A percentile compares a stretch with the other conserved stretches of the same genome.
phyloP scores from a whole-genome alignment of 345 rosid genomes.

The Euphorbia tirucalli region DNA sequence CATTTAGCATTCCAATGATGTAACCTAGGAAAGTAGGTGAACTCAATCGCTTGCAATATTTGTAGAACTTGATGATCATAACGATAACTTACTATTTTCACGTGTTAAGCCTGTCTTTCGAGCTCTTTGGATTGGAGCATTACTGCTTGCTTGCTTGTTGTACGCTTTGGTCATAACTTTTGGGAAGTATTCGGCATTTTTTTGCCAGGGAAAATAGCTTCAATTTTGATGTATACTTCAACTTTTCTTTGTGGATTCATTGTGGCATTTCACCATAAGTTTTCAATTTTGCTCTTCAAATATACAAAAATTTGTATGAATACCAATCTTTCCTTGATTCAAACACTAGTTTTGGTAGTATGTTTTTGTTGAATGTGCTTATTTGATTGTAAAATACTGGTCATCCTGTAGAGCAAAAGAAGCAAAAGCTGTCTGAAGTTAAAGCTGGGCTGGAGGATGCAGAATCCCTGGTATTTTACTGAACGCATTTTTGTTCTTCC shows the following conservation, averaged over 20 bases:
- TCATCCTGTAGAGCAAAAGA: slow-evolving; percentile 29
- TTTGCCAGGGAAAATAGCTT: background rate
- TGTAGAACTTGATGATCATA: background rate
- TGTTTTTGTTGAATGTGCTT: background rate
- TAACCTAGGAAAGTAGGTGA: background rate
- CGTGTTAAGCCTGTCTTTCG: background rate
- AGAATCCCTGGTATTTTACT: slow-evolving; percentile 24
- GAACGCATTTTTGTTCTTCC: background rate
- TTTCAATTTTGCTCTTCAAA: background rate
- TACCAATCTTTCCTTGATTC: background rate
- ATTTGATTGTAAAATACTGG: background rate
- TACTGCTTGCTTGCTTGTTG: background rate
- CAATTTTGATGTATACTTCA: background rate
- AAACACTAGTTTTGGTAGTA: background rate
- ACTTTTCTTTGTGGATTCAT: background rate
- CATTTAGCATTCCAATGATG: background rate
- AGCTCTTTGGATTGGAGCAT: background rate
- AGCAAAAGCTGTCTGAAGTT: slow-evolving; percentile 30
- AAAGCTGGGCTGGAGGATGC: slow-evolving; percentile 31
- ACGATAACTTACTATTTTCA: background rate
- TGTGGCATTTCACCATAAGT: background rate
- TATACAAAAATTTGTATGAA: background rate
- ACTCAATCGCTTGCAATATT: background rate
- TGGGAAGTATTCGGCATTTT: background rate
- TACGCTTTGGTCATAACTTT: background rate